Evolutionary conservation across 805 yeast genomes (phyloP).

Genomic region (Soucietia sequanensis): DNA sequence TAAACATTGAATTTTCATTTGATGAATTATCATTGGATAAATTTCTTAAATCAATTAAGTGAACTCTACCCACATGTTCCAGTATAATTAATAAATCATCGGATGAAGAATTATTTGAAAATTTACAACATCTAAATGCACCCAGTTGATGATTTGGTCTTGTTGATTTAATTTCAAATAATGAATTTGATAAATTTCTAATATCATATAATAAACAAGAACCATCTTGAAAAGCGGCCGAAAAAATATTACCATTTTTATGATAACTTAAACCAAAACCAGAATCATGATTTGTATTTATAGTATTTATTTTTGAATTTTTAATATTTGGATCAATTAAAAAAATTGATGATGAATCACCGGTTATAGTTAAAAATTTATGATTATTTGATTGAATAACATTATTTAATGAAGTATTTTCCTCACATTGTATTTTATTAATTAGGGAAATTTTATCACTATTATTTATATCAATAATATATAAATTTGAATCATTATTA

Average conservation of each 20-base stretch:
- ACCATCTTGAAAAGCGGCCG: conserved; percentile 87
- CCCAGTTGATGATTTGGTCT: conserved; percentile 55
- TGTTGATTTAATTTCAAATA: conserved; percentile 58
- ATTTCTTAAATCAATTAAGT: conserved; percentile 76
- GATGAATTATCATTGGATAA: conserved; percentile 25
- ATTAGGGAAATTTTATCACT: conserved; percentile 42
- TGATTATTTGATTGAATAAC: conserved; percentile 43
- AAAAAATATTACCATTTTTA: conserved; percentile 70
- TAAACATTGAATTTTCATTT: conserved; percentile 15
- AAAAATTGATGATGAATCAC: conserved; percentile 71
- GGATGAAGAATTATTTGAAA: conserved; percentile 46
- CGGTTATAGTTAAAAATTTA: conserved; percentile 53
- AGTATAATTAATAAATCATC: conserved; percentile 71
- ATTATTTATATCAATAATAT: conserved; percentile 57
- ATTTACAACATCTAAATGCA: conserved; percentile 61
- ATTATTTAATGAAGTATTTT: conserved; percentile 72
- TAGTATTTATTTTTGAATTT: conserved; percentile 30
- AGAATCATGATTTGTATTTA: conserved; percentile 63
- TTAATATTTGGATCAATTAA: conserved; percentile 46
- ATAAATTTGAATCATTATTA: conserved; percentile 77
- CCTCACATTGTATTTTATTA: conserved; percentile 43
- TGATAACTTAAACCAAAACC: conserved; percentile 84
- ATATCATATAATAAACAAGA: conserved; percentile 73
- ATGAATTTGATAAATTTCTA: conserved; percentile 46
- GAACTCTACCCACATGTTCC: conserved; percentile 87